Conservation (phyloP, 2,329 filamentous ascomycete species). For the Fusarium cyanostomum region DNA sequence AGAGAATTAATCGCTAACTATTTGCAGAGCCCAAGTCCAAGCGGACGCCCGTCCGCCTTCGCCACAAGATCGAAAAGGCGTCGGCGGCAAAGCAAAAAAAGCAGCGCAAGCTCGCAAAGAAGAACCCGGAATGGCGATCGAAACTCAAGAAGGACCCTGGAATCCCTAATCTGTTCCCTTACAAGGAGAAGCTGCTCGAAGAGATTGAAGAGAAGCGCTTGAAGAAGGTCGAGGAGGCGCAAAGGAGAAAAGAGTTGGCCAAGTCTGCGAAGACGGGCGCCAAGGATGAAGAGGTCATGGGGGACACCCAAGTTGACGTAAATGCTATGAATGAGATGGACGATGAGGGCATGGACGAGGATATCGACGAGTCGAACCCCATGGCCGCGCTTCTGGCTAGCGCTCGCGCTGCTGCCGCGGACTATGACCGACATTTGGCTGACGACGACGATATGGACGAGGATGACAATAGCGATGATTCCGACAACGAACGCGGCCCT, state of each 20-base stretch:
- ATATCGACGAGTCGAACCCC: slow-evolving; percentile 78
- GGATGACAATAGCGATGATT: slow-evolving; percentile 52
- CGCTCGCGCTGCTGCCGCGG: slow-evolving; percentile 78
- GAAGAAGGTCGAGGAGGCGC: slow-evolving; percentile 81
- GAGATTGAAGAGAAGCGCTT: slow-evolving; percentile 92
- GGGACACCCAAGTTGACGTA: slow-evolving; percentile 58
- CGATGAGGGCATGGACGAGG: slow-evolving; percentile 63
- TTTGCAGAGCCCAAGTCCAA: slow-evolving; percentile 89
- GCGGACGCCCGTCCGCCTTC: slow-evolving; percentile 85
- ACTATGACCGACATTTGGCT: slow-evolving; percentile 74
- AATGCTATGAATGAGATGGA: slow-evolving; percentile 60
- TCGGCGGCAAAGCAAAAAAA: slow-evolving; percentile 92
- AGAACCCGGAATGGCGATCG: slow-evolving; percentile 96
- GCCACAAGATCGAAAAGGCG: slow-evolving; percentile 96
- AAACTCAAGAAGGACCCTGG: slow-evolving; percentile 97
- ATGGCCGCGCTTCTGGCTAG: slow-evolving; percentile 93
- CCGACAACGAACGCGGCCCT: slow-evolving; percentile 65
- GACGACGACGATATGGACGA: slow-evolving; percentile 68
- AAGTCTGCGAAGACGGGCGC: slow-evolving; percentile 70
- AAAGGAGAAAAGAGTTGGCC: slow-evolving; percentile 75
- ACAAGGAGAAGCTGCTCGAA: slow-evolving; percentile 93
- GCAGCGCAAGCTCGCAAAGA: slow-evolving; percentile 86
- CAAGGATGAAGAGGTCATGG: slow-evolving; percentile 56
- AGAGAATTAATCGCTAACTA: not conserved
- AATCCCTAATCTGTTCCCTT: slow-evolving; percentile 96